Base-by-base conservation (phyloP, 306 rosid species). In the Nissolia schottii region DNA sequence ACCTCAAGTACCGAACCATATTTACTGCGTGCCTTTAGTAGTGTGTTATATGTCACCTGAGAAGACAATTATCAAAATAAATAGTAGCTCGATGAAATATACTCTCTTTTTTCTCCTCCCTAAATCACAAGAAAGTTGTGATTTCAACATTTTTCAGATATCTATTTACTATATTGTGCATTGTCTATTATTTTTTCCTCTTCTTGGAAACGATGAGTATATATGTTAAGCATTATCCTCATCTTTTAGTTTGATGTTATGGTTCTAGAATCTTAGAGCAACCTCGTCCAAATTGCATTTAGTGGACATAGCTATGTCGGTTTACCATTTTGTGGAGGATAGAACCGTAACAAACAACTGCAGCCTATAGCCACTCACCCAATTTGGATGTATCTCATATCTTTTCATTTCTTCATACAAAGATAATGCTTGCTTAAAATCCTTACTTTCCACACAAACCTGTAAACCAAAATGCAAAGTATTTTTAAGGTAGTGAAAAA, bases 41-140 rank as follows among this genome's bases (percentile, higher is more conserved):
- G 91, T 48, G 98, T 94, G 68, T 82, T 85, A 75, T 93, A 93
- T 27, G 98, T 93, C 70, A 89, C 96, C 98, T 93, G 86, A 20
- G 60, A 81, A 74, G 64, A 37, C 51, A 69, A 50, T 69, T 41
- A 59, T 65, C 64, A 69, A 67, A 15, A 71, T 46, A 6, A 12
- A 70, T 14, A 60, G 15, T 67, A 38, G 70, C 66, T 29, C 70
- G 24, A 67, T 45, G 54, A 79, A 66, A 73, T 65, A 66, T 65
- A 5, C 70, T 53, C 75, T 62, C 15, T 34, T 22, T 48, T 38
- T 75, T 46, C 46, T 56, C 35, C 55, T 45, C 65, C 34, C 24
- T 12, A 9, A 4, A 65, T 73, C 60, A 27, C 74, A 59, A 71
- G 45, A 63, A 70, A 58, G 31, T 40, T 53, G 49, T 43, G 22